phyloP scores from a whole-genome alignment of 768 basidiomycete species.

The Pleurotus platypus region DNA sequence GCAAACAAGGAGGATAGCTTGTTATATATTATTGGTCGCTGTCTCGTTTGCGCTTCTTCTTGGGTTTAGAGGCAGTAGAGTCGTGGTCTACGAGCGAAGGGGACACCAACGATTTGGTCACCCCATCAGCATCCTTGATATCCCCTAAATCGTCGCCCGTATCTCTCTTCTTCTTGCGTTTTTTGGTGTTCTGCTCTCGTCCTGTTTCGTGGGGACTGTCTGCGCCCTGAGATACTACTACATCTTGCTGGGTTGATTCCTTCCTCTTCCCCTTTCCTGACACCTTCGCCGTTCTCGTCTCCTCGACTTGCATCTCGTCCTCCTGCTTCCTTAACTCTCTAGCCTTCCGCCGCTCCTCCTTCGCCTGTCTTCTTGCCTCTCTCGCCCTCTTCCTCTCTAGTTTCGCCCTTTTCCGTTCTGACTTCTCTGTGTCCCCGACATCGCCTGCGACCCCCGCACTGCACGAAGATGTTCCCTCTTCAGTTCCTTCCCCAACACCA shows the following conservation, averaged over 20 bases:
- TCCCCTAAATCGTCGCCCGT: no score
- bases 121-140: no score
- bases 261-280: not conserved
- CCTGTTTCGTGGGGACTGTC: no score
- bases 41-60: not conserved
- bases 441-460: no score
- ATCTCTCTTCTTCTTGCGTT: no score
- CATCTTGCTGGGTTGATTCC: not conserved
- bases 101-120: no score
- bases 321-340: not conserved
- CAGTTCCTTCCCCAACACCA: not conserved
- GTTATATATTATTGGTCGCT: not conserved
- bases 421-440: not conserved
- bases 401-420: not conserved
- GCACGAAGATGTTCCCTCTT: no score
- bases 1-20: not conserved
- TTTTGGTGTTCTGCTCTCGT: no score
- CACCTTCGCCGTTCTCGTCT: slow-evolving; percentile 12
- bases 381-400: slow-evolving; percentile 2
- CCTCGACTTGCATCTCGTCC: not conserved
- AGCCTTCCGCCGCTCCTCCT: slow-evolving; percentile 10
- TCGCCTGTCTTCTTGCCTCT: slow-evolving; percentile 2
- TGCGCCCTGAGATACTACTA: no score
- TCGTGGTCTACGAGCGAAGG: no score
- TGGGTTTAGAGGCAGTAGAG: no score